Evolutionary conservation across 495 filamentous ascomycete species (phyloP), one percentile per base, ranked within the genome.

Genomic region (Penicillium bialowiezense): DNA sequence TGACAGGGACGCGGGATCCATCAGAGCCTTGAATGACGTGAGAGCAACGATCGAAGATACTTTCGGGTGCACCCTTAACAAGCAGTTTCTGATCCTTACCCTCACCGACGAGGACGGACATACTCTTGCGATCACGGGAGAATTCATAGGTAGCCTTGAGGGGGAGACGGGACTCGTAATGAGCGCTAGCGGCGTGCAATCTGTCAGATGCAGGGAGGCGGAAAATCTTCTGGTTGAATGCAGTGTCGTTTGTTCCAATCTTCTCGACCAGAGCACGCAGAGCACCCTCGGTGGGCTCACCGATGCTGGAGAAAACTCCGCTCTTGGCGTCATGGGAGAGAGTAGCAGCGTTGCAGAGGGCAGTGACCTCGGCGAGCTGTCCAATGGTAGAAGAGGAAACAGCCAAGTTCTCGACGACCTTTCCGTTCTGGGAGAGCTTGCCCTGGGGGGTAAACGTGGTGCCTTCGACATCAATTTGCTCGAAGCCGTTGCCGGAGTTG

Each of bases 91-190:
- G 79, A 28, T 82, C 65, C 34, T 74, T 75, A 38, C 76, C 81
- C 36, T 79, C 72, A 44, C 86, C 83, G 39, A 93, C 87, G 14
- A 97, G 80, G 23, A 97, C 95, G 20, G 95, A 99, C 95, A 99
- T 99, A 64, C 95, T 97, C 79, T 99, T 99, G 17, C 95, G 81
- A 66, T 97, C 95, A 60, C 95, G 85, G 5, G 95, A 97, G 70
- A 99, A 99, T 64, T 99, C 95, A 53, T 91, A 99, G 12, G 90
- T 95, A 1, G 91, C 84, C 48, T 95, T 78, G 44, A 85, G 81
- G 26, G 83, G 82, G 40, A 81, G 78, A 57, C 79, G 77, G 45
- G 82, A 73, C 72, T 96, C 92, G 63, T 95, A 97, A 75, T 86
- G 88, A 32, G 82, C 78, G 74, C 89, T 97, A 37, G 87, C 83